Evolutionary conservation across 2,329 filamentous ascomycete genomes (phyloP), one percentile per base, ranked within the genome.

Genomic region (Hymenotorrendiella dingleyae): DNA sequence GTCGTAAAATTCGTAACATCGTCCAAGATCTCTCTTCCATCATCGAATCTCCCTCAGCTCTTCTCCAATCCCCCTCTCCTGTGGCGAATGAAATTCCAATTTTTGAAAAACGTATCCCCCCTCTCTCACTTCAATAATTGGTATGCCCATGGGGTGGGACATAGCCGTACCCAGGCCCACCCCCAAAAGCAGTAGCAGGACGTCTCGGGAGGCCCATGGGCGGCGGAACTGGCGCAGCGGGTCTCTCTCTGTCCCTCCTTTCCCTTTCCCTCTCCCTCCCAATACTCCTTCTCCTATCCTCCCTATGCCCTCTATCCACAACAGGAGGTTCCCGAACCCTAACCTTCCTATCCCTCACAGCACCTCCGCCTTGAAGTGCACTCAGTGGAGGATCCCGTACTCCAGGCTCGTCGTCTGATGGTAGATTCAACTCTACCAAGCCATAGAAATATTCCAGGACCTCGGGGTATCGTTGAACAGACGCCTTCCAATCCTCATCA

Each of bases 391-490:
- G 78, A 44, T 81, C 73, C 53, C 74, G 75, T 26, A 83, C 76
- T 12, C 67, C 65, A 2, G 71, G 63, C 29, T 82, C 78, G 41
- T 78, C 69, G 44, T 87, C 81, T 29, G 66, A 65, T 0, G 85
- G 84, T 4, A 86, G 64, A 17, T 70, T 74, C 45, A 88, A 61
- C 42, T 81, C 76, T 26, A 89, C 81, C 27, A 89, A 68, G 46
- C 77, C 50, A 72, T 83, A 90, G 60, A 84, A 90, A 64, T 90
- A 88, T 63, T 88, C 82, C 42, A 91, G 69, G n/a, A 90, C 80
- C 59, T 89, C 83, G 4, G 85, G 86, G 55, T 90, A 91, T 42
- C 80, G 74, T 55, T 86, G 76, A 28, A 89, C 84, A 36, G 80
- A 83, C 22, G 76, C 72, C 55, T 82, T 76, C 85, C 85, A 91